Percentiles rank a stretch among this genome's conserved stretches.
These are phyloP conservation scores for Escallonia rubra DNA, from an alignment of 129 eudicot genomes.

Conservation along the genomic window DNA sequence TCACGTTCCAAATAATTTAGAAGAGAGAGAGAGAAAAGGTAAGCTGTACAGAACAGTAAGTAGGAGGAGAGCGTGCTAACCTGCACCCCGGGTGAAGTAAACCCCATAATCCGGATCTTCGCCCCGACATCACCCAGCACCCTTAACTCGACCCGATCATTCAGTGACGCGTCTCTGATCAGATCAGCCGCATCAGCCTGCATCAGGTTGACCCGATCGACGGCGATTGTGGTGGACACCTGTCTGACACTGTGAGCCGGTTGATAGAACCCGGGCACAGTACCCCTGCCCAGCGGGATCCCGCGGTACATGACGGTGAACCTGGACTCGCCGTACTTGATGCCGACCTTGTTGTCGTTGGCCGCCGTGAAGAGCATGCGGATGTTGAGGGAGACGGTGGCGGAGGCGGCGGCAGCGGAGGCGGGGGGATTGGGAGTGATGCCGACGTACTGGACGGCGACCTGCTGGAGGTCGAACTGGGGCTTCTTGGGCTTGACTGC, in stretches of 20 bases:
- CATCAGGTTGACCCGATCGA: slow-evolving; percentile 59
- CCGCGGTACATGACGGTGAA: slow-evolving; percentile 81
- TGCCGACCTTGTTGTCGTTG: slow-evolving; percentile 76
- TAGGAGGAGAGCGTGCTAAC: slow-evolving; percentile 23
- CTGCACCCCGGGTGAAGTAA: slow-evolving; percentile 86
- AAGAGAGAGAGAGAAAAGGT: slow-evolving; percentile 4
- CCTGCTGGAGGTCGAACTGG: slow-evolving; percentile 78
- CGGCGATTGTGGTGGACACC: slow-evolving; percentile 45
- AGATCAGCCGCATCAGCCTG: slow-evolving; percentile 77
- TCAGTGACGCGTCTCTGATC: slow-evolving; percentile 54
- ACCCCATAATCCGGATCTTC: slow-evolving; percentile 79
- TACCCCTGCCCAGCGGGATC: slow-evolving; percentile 73
- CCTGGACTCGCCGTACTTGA: slow-evolving; percentile 72
- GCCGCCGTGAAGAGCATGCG: slow-evolving; percentile 51
- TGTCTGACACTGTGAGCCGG: slow-evolving; percentile 62
- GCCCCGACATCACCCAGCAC: slow-evolving; percentile 86
- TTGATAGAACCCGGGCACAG: slow-evolving; percentile 61
- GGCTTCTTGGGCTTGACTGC: slow-evolving; percentile 84
- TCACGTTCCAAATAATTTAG: too few relatives aligned
- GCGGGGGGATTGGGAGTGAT: slow-evolving; percentile 26
- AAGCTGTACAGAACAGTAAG: not conserved
- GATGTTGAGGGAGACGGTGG: slow-evolving; percentile 51
- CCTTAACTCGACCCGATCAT: slow-evolving; percentile 86
- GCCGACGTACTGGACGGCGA: slow-evolving; percentile 56
- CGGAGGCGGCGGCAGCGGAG: slow-evolving; percentile 38